Base-by-base conservation (phyloP, 306 rosid genomes). In the Castanopsis chinensis region DNA sequence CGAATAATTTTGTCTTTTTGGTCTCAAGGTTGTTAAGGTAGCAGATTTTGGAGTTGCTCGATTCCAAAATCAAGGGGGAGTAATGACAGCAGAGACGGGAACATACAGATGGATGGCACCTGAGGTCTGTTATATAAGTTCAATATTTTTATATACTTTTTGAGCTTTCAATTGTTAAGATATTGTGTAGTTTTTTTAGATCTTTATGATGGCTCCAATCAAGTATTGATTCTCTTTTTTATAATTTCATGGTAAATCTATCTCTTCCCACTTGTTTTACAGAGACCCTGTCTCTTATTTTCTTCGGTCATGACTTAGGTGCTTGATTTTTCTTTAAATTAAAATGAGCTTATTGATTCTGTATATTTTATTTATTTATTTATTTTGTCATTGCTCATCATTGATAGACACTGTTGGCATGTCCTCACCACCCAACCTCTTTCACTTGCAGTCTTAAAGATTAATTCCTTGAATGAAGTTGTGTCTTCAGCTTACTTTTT, bases 81-180 rank as follows among this genome's bases (percentile, higher is more conserved):
- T 91, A 60, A 96, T 96, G 99, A 96, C 99, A 58, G 99, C 99
- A 20, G 99, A 96, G 80, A 96, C 99, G 37, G 99, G 99, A 86
- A 96, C 99, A 9, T 96, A 96, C 80, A 88, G 99, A 90, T 96
- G 99, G 99, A 96, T 96, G 99, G 99, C 99, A 9, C 99, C 99
- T 12, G 99, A 96, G 99, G 99, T 96, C 77, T 54, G 89, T 79
- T 68, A 10, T 67, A 45, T 72, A 79, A 76, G 51, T 76, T 70
- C 28, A 19, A 78, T 70, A 13, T 25, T 69, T 33, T 43, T 52
- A 37, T 80, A 19, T 4, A 4, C 23, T 53, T 71, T 52, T 80
- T 57, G 4, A 58, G 53, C 33, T 80, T 69, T 69, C 25, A 59
- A 4, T 27, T 17, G n/a, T 20, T 69, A 58, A 68, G 65, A 64